These are phyloP conservation scores for Darksidea phi DNA, from an alignment of 495 filamentous ascomycete genomes.

Conservation along the genomic window DNA sequence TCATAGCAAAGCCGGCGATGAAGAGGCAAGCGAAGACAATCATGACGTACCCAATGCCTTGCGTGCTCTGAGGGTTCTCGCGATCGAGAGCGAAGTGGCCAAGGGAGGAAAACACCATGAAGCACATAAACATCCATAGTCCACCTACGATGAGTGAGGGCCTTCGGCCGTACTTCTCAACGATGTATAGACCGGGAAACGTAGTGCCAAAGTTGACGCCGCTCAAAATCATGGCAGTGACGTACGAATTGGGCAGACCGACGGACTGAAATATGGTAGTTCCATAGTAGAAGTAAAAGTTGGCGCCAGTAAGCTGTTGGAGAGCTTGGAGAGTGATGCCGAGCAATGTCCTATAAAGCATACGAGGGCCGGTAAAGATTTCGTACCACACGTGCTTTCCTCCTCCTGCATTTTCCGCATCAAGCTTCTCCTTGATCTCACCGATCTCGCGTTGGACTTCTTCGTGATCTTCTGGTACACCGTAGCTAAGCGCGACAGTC, in stretches of 20 bases:
- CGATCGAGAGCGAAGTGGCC: slow-evolving; percentile 42
- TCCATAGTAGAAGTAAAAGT: slow-evolving; percentile 54
- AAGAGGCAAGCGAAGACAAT: slow-evolving; percentile 33
- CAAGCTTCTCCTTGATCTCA: slow-evolving; percentile 52
- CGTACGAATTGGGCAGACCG: slow-evolving; percentile 39
- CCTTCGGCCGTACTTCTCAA: slow-evolving; percentile 44
- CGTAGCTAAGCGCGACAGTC: slow-evolving; percentile 70
- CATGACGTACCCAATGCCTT: slow-evolving; percentile 21
- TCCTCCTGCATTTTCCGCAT: slow-evolving; percentile 29
- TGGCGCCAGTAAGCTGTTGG: slow-evolving; percentile 45
- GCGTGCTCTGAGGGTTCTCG: slow-evolving; percentile 3
- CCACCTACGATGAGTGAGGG: slow-evolving; percentile 39
- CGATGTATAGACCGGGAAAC: slow-evolving; percentile 43
- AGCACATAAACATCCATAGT: slow-evolving; percentile 45
- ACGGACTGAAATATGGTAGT: slow-evolving; percentile 40
- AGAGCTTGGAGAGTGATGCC: slow-evolving; percentile 34
- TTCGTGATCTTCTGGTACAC: slow-evolving; percentile 62
- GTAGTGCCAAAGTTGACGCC: slow-evolving; percentile 43
- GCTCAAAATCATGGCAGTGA: slow-evolving; percentile 40
- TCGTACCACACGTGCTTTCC: slow-evolving; percentile 26
- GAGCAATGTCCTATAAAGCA: slow-evolving; percentile 32
- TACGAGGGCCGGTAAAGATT: slow-evolving; percentile 35
- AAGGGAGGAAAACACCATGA: slow-evolving; percentile 44
- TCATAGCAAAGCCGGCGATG: slow-evolving; percentile 31
- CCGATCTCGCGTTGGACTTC: slow-evolving; percentile 66